phyloP scores from a whole-genome alignment of 2,329 filamentous ascomycete species.

The Fusarium sterilihyphosum region DNA sequence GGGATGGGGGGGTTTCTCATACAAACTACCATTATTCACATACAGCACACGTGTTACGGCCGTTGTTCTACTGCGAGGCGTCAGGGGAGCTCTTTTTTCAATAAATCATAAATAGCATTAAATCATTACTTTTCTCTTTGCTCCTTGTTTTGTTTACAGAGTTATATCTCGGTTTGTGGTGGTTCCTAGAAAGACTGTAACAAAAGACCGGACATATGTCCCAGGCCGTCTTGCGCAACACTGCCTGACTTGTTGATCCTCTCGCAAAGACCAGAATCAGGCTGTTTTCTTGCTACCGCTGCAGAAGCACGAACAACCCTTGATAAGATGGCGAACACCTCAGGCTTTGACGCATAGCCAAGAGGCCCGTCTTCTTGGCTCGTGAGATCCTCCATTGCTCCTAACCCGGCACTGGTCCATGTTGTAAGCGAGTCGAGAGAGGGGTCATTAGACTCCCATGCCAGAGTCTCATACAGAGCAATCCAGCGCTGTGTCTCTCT shows the following conservation, averaged over 20 bases:
- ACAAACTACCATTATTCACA: constrained; percentile 5
- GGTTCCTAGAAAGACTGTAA: constrained; percentile 23
- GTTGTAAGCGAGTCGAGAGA: constrained; percentile 43
- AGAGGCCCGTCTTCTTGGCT: constrained; percentile 69
- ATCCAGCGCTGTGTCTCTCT: constrained; percentile 79
- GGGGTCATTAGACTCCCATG: constrained; percentile 33
- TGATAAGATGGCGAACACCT: constrained; percentile 71
- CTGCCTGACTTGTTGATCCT: constrained; percentile 12
- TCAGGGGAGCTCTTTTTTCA: constrained; percentile 17
- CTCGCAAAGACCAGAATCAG: constrained; percentile 16
- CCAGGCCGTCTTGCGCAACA: constrained; percentile 4
- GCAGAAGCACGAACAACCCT: constrained; percentile 55
- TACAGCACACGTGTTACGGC: constrained; percentile 14
- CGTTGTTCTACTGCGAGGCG: constrained; percentile 32
- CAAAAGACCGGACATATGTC: constrained; percentile 46
- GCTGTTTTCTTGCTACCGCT: constrained; percentile 44
- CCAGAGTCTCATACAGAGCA: constrained; percentile 53
- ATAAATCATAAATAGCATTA: constrained; percentile 11
- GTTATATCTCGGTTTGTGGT: neutral
- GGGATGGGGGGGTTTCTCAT: neutral
- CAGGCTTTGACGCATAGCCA: constrained; percentile 76
- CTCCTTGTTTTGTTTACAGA: neutral
- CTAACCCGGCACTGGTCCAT: constrained; percentile 65
- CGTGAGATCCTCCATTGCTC: constrained; percentile 49
- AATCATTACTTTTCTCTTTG: constrained; percentile 18